Evolutionary conservation across 306 rosid species (phyloP).

Genomic region (Cajanus cajan): DNA sequence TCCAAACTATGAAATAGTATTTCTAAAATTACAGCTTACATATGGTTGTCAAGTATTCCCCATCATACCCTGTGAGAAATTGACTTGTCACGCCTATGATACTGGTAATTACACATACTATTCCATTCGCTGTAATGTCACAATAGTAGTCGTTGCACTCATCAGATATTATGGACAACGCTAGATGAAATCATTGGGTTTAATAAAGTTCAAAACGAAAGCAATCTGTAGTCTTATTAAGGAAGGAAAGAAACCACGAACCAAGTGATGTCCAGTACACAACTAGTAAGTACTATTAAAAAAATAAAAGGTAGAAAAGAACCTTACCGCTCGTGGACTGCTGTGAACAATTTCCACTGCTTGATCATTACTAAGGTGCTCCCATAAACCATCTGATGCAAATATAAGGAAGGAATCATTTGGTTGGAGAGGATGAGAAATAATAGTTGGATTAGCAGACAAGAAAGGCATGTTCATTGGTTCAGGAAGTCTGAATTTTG

Average conservation of each 20-base stretch:
- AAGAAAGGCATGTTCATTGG: constrained; percentile 83
- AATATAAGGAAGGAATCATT: constrained; percentile 92
- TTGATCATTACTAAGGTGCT: constrained; percentile 82
- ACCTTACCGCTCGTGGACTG: constrained; percentile 68
- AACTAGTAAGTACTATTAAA: background rate
- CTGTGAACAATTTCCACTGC: constrained; percentile 89
- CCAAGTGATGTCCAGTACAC: constrained; percentile 10
- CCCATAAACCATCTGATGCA: constrained; percentile 99
- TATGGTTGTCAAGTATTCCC: background rate
- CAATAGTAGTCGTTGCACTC: background rate
- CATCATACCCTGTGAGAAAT: background rate
- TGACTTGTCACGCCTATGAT: background rate
- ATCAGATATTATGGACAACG: background rate
- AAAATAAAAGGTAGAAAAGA: constrained; percentile 8
- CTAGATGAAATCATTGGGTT: constrained; percentile 16
- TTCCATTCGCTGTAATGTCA: background rate
- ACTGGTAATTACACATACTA: background rate
- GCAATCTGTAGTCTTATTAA: background rate
- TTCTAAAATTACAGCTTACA: background rate
- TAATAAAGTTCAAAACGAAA: constrained; percentile 1
- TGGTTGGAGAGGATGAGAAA: constrained; percentile 79
- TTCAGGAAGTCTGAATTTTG: constrained; percentile 82
- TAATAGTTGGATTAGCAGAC: constrained; percentile 73
- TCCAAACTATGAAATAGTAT: background rate
- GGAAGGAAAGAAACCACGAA: background rate